phyloP scores from a whole-genome alignment of 371 early-diverging fungal genomes.

The Vairimorpha apis region DNA sequence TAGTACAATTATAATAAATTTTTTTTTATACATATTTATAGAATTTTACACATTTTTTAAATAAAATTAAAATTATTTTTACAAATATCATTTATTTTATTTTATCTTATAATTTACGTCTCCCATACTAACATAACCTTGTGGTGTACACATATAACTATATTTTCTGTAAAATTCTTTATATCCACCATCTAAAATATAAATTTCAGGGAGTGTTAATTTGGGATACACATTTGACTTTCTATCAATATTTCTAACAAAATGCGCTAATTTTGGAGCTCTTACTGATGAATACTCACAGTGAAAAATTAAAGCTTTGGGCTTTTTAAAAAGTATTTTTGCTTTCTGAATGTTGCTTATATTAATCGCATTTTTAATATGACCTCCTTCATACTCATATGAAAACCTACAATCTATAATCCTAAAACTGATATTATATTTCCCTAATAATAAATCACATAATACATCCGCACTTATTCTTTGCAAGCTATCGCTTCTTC shows the following conservation, averaged over 20 bases:
- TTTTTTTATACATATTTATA: too few relatives aligned
- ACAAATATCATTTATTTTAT: slow-evolving; percentile 32
- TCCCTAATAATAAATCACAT: slow-evolving; percentile 24
- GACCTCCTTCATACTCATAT: slow-evolving; percentile 79
- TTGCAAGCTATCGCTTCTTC: slow-evolving; percentile 56
- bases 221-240: slow-evolving; percentile 70
- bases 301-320: slow-evolving; percentile 70
- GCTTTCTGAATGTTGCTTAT: slow-evolving; percentile 65
- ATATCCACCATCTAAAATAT: slow-evolving; percentile 80
- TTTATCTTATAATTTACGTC: slow-evolving; percentile 41
- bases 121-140: slow-evolving; percentile 56
- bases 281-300: slow-evolving; percentile 78
- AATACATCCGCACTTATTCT: slow-evolving; percentile 48
- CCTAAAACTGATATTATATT: slow-evolving; percentile 60
- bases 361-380: slow-evolving; percentile 70
- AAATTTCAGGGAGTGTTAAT: slow-evolving; percentile 74
- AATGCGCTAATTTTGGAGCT: slow-evolving; percentile 73
- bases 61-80: too few relatives aligned
- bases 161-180: slow-evolving; percentile 67
- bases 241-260: slow-evolving; percentile 71
- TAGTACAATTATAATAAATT: too few relatives aligned
- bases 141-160: slow-evolving; percentile 58
- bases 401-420: slow-evolving; percentile 76
- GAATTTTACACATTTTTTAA: too few relatives aligned
- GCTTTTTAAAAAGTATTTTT: slow-evolving; percentile 50